phyloP scores from a whole-genome alignment of 495 filamentous ascomycete species.

The Talaromyces trachyspermus region DNA sequence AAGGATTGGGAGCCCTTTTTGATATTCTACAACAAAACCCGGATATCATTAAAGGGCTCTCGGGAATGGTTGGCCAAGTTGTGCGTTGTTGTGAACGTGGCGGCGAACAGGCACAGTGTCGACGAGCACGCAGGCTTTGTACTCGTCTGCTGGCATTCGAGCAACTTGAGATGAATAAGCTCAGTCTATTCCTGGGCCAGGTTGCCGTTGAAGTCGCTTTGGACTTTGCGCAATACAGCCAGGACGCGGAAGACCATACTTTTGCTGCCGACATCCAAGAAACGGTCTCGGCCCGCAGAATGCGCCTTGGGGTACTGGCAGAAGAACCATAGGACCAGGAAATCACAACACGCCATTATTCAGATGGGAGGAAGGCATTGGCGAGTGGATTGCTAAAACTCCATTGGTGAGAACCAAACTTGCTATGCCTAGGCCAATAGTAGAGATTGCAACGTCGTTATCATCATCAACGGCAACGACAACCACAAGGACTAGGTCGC shows the following conservation, averaged over 20 bases:
- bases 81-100: conserved; percentile 28
- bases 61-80: conserved; percentile 27
- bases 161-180: conserved; percentile 14
- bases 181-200: conserved; percentile 26
- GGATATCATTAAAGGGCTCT: conserved; percentile 31
- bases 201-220: conserved; percentile 44
- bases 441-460: conserved; percentile 6
- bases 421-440: conserved; percentile 1
- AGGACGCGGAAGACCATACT: conserved; percentile 39
- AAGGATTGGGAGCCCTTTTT: conserved; percentile 19
- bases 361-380: conserved; percentile 50
- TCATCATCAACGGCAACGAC: too few relatives aligned
- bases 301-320: conserved; percentile 11
- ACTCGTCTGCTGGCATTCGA: conserved; percentile 24
- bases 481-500: conserved; percentile 11
- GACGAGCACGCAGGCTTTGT: conserved; percentile 21
- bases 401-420: conserved; percentile 24
- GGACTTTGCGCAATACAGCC: conserved; percentile 36
- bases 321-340: conserved; percentile 2
- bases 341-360: conserved; percentile 23
- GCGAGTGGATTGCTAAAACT: conserved; percentile 46
- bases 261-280: conserved; percentile 43
- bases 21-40: conserved; percentile 20
- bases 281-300: conserved; percentile 14
- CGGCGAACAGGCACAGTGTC: conserved; percentile 17